Base-by-base conservation (phyloP, 164 flowering plant genomes). In the Macadamia integrifolia region DNA sequence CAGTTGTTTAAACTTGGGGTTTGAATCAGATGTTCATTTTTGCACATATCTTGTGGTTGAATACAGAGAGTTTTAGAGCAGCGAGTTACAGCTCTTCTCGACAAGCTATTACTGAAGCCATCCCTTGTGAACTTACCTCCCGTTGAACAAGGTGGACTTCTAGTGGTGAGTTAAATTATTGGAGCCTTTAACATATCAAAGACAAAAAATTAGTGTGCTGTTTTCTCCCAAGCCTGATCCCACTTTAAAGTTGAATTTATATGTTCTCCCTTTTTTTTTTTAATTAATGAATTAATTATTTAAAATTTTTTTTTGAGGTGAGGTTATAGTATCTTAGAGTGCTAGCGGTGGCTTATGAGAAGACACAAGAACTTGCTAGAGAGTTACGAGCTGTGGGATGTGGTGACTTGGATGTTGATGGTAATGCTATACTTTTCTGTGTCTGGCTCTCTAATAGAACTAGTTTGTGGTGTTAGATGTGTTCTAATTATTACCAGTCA, bases 351-450 rank as follows among this genome's bases (percentile, higher is more conserved):
- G 93, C 96, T 62, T 92, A 95, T 79, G 97, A 95, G 77, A 95
- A 89, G 83, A 95, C 99, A 23, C 86, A 80, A 78, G 98, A 95
- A 71, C 94, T 95, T 77, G 94, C 98, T 72, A 85, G 83, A 75
- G 98, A 95, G 40, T 80, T 95, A 58, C 87, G 84, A 52, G 80
- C 90, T 59, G 96, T 92, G 52, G 98, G 98, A 3, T 95, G 99
- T 84, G 99, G 99, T 77, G 98, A 95, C 76, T 86, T 92, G 84
- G 99, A 95, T 85, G 85, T 92, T 79, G 99, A 95, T 74, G 98
- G 98, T 95, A 83, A 67, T 62, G 67, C 13, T 17, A 10, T 63
- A 32, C 48, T 17, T 52, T 64, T 32, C 40, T 15, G n/a, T 58
- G 29, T 52, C 55, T 29, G 59, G 10, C 31, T 53, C 7, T 46